These are phyloP conservation scores for Primulina tabacum DNA, from an alignment of 257 asterid species.

Conservation along the genomic window DNA sequence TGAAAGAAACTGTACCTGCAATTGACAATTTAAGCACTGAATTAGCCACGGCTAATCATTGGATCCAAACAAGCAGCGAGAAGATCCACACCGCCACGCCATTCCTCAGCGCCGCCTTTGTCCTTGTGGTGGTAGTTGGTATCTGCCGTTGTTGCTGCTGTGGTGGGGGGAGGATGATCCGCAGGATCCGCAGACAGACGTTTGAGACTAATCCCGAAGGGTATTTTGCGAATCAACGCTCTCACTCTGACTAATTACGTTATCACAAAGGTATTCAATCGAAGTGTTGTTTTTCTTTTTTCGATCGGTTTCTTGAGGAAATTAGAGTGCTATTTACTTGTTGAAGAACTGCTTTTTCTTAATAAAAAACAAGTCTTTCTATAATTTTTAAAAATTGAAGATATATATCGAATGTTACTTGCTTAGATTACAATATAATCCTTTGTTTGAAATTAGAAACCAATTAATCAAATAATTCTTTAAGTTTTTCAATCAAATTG, in stretches of 20 bases:
- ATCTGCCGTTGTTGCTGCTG: slow-evolving; percentile 21
- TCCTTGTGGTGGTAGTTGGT: background rate
- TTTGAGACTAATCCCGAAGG: slow-evolving; percentile 26
- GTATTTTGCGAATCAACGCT: slow-evolving; percentile 23
- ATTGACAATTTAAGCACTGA: slow-evolving; percentile 9
- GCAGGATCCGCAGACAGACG: slow-evolving; percentile 17
- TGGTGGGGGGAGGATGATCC: slow-evolving; percentile 10
- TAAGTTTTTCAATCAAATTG: too few species aligned
- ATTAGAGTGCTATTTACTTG: too few species aligned
- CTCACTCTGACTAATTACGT: slow-evolving; percentile 8
- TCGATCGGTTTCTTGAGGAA: too few species aligned
- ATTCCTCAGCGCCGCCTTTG: background rate
- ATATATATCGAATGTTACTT: too few species aligned
- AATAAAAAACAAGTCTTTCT: too few species aligned
- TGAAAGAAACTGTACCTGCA: slow-evolving; percentile 6
- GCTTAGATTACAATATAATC: too few species aligned
- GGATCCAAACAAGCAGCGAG: slow-evolving; percentile 22
- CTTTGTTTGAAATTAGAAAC: too few species aligned
- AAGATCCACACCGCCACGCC: slow-evolving; percentile 23
- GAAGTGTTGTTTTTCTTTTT: too few species aligned
- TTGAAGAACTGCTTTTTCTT: too few species aligned
- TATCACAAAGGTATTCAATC: too few species aligned
- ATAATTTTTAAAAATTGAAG: too few species aligned
- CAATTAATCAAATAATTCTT: too few species aligned
- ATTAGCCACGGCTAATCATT: slow-evolving; percentile 10